phyloP scores from a whole-genome alignment of 2,329 filamentous ascomycete species.

The Cytospora leucostoma region DNA sequence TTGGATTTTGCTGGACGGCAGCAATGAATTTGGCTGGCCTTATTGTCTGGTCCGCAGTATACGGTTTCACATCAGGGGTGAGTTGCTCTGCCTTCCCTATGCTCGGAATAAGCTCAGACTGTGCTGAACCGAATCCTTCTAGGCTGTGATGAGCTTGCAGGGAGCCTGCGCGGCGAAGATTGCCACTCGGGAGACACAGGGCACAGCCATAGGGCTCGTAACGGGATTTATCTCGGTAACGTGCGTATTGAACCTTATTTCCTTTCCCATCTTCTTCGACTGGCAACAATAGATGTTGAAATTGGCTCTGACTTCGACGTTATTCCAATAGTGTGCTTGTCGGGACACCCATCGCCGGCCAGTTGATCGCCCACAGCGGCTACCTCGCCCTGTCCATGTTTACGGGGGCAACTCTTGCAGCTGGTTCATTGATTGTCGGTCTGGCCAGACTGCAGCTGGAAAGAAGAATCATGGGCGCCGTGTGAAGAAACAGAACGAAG shows the following conservation, averaged over 20 bases:
- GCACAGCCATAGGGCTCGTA: slow-evolving; percentile 45
- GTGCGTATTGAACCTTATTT: slow-evolving; percentile 32
- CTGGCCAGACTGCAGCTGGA: not conserved
- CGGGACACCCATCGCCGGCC: slow-evolving; percentile 45
- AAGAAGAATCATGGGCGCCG: not conserved
- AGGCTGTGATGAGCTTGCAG: slow-evolving; percentile 51
- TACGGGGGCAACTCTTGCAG: slow-evolving; percentile 37
- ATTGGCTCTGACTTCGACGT: slow-evolving; percentile 26
- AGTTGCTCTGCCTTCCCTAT: slow-evolving; percentile 5
- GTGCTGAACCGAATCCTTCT: not conserved
- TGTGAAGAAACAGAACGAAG: not conserved
- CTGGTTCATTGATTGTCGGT: not conserved
- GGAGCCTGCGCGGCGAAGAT: slow-evolving; percentile 47
- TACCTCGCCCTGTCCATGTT: slow-evolving; percentile 45
- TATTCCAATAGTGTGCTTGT: slow-evolving; percentile 39
- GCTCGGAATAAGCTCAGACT: not conserved
- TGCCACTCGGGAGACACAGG: slow-evolving; percentile 40
- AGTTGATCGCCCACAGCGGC: slow-evolving; percentile 40
- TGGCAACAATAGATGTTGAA: not conserved
- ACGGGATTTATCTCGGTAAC: slow-evolving; percentile 45
- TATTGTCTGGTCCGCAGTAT: slow-evolving; percentile 46
- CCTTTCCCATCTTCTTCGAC: not conserved
- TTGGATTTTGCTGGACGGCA: slow-evolving; percentile 48
- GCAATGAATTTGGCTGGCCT: slow-evolving; percentile 45
- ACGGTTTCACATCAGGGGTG: slow-evolving; percentile 50